phyloP scores from a whole-genome alignment of 345 rosid genomes.

The sweet orange (Citrus sinensis) region DVS_A1.0 CM039162.1:28422501-28423000 shows the following conservation, averaged over 20 bases:
- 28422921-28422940: slow-evolving; percentile 98
- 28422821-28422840: slow-evolving; percentile 17
- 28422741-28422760: not conserved
- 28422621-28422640: not conserved
- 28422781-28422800: slow-evolving; percentile 5
- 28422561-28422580: not conserved
- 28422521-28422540: not conserved
- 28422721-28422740: not conserved
- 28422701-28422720: not conserved
- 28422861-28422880: slow-evolving; percentile 76
- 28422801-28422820: not conserved
- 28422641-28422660: not conserved
- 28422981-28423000: not conserved
- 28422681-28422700: not conserved
- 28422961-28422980: slow-evolving; percentile 67
- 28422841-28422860: slow-evolving; percentile 44
- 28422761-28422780: not conserved
- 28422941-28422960: slow-evolving; percentile 99
- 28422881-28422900: slow-evolving; percentile 87
- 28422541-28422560: not conserved
- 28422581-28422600: not conserved
- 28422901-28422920: slow-evolving; percentile 95
- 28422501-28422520: not conserved
- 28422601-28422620: not conserved
- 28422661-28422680: not conserved